These are phyloP conservation scores for Beauveria rudraprayagi DNA, from an alignment of 2,329 filamentous ascomycete species.

Conservation along the genomic window DNA sequence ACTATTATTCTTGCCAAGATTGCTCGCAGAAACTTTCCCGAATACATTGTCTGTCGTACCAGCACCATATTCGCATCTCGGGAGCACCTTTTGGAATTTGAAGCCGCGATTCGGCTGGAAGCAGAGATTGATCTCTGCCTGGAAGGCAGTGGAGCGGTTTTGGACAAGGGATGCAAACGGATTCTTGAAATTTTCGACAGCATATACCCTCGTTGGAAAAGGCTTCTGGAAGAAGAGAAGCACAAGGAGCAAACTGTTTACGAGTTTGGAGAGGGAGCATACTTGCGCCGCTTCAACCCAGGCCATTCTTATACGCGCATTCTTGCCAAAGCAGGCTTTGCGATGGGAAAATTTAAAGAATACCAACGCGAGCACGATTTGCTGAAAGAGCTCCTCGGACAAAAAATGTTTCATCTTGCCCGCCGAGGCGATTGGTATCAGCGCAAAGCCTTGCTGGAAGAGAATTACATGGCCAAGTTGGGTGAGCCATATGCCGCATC, in stretches of 20 bases:
- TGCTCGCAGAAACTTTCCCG: slow-evolving; percentile 75
- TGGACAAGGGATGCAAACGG: slow-evolving; percentile 54
- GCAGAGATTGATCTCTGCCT: slow-evolving; percentile 73
- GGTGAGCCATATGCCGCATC: slow-evolving; percentile 32
- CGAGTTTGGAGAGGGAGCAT: slow-evolving; percentile 76
- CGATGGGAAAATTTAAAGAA: slow-evolving; percentile 74
- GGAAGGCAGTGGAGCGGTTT: slow-evolving; percentile 67
- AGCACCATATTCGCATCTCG: slow-evolving; percentile 81
- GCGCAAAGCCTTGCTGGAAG: slow-evolving; percentile 85
- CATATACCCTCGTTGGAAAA: slow-evolving; percentile 74
- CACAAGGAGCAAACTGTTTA: slow-evolving; percentile 70
- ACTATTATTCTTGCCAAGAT: slow-evolving; percentile 92
- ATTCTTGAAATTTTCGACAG: slow-evolving; percentile 66
- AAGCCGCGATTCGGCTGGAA: slow-evolving; percentile 75
- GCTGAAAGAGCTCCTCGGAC: slow-evolving; percentile 65
- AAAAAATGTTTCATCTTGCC: slow-evolving; percentile 77
- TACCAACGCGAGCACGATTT: slow-evolving; percentile 69
- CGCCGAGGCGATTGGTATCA: slow-evolving; percentile 91
- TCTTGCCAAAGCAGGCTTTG: slow-evolving; percentile 74
- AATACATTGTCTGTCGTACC: slow-evolving; percentile 84
- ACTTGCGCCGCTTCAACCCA: slow-evolving; percentile 81
- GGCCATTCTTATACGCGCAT: slow-evolving; percentile 92
- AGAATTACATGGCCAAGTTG: slow-evolving; percentile 79
- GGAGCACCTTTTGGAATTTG: slow-evolving; percentile 72
- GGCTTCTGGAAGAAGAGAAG: slow-evolving; percentile 64